These are phyloP conservation scores for Geotrichum candidum DNA, from an alignment of 1,139 yeast species.

Conservation along the genomic window DNA sequence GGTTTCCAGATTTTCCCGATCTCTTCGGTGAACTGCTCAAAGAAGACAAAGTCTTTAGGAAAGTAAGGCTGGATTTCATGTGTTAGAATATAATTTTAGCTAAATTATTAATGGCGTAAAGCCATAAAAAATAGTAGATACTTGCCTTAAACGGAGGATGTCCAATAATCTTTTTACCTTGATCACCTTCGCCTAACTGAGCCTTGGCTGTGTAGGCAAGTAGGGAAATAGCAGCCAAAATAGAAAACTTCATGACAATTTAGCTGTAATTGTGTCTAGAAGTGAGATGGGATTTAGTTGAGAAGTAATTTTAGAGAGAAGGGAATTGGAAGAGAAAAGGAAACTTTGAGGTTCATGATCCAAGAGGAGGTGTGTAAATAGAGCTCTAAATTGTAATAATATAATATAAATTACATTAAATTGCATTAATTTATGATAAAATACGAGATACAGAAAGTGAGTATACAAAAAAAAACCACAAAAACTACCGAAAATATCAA, in stretches of 20 bases:
- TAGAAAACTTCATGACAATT: slow-evolving; percentile 12
- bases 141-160: slow-evolving; percentile 15
- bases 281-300: neutral
- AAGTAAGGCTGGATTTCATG: slow-evolving; percentile 4
- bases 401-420: neutral
- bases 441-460: too few relatives aligned
- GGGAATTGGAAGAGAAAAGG: neutral
- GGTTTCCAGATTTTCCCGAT: slow-evolving; percentile 52
- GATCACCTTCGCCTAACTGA: neutral
- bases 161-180: slow-evolving; percentile 4
- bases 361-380: neutral
- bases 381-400: neutral
- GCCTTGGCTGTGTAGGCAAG: slow-evolving; percentile 10
- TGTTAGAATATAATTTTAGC: neutral
- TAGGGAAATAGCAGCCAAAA: slow-evolving; percentile 13
- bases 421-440: too few relatives aligned
- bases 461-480: too few relatives aligned
- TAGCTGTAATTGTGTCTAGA: neutral
- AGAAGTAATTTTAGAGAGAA: neutral
- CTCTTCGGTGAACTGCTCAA: slow-evolving; percentile 62
- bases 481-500: too few relatives aligned
- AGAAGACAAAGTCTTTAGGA: slow-evolving; percentile 41
- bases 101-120: neutral
- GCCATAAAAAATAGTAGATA: neutral
- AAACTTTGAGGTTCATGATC: neutral